Evolutionary conservation across 805 yeast species (phyloP).

Genomic region (Cyberlindnera galapagoensis): DNA sequence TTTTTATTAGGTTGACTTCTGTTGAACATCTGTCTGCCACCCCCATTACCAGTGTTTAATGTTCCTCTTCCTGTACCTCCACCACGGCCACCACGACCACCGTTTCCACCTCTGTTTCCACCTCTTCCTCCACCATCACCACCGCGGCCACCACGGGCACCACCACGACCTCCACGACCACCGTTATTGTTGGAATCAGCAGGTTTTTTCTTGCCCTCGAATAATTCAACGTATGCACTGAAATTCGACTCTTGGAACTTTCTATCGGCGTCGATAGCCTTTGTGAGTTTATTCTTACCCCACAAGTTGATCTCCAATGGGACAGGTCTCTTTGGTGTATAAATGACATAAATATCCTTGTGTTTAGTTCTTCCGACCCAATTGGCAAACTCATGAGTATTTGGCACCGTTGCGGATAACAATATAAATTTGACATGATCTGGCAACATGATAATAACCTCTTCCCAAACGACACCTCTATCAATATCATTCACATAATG

Average conservation of each 20-base stretch:
- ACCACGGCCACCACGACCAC: slow-evolving; percentile 32
- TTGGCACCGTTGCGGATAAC: slow-evolving; percentile 97
- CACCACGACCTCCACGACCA: slow-evolving; percentile 36
- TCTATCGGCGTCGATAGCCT: slow-evolving; percentile 69
- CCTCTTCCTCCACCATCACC: slow-evolving; percentile 35
- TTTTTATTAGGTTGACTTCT: slow-evolving; percentile 56
- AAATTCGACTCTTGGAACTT: slow-evolving; percentile 62
- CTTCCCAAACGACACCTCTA: slow-evolving; percentile 99
- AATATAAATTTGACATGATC: slow-evolving; percentile 91
- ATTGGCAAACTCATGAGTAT: slow-evolving; percentile 93
- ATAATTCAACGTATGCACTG: slow-evolving; percentile 47
- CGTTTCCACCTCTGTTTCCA: slow-evolving; percentile 30
- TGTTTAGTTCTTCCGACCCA: slow-evolving; percentile 98
- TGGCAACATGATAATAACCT: slow-evolving; percentile 95
- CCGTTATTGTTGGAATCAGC: slow-evolving; percentile 35
- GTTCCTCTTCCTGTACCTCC: slow-evolving; percentile 25
- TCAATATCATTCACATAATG: slow-evolving; percentile 96
- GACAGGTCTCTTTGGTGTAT: slow-evolving; percentile 94
- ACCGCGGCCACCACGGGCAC: slow-evolving; percentile 32
- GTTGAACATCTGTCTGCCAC: slow-evolving; percentile 25
- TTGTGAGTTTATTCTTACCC: slow-evolving; percentile 70
- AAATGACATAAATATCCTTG: slow-evolving; percentile 91
- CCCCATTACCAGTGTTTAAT: slow-evolving; percentile 25
- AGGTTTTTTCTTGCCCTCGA: slow-evolving; percentile 35
- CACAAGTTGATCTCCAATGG: slow-evolving; percentile 84